Percentiles rank a stretch among this genome's conserved stretches.
Evolutionary conservation across 2,329 filamentous ascomycete genomes (phyloP).

Genomic region (Coniochaeta pulveracea): DNA sequence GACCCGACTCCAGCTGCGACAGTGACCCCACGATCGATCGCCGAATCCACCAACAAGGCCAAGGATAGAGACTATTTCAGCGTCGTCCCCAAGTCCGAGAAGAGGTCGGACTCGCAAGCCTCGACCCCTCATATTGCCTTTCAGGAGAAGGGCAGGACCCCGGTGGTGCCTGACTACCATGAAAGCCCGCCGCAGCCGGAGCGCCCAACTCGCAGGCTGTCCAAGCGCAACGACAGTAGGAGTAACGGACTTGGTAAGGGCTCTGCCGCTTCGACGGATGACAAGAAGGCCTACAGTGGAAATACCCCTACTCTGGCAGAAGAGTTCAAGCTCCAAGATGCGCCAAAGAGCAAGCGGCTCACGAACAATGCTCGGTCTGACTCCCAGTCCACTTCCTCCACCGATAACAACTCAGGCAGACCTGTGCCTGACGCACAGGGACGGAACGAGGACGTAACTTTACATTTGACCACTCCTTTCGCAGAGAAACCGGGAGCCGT

Average conservation of each 20-base stretch:
- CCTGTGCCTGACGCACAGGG: slow-evolving; percentile 20
- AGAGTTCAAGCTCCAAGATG: slow-evolving; percentile 71
- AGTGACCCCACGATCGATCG: slow-evolving; percentile 38
- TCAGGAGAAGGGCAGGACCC: slow-evolving; percentile 67
- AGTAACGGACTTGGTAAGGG: slow-evolving; percentile 19
- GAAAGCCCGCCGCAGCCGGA: slow-evolving; percentile 34
- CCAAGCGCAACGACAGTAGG: slow-evolving; percentile 26
- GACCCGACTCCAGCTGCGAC: slow-evolving; percentile 54
- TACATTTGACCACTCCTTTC: too few relatives aligned
- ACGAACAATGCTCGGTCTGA: slow-evolving; percentile 29
- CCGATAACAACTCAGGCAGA: slow-evolving; percentile 25
- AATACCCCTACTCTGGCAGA: slow-evolving; percentile 25
- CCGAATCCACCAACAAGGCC: slow-evolving; percentile 30
- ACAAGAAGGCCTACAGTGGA: slow-evolving; percentile 25
- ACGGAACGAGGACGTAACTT: slow-evolving; percentile 9
- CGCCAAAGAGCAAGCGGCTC: slow-evolving; percentile 52
- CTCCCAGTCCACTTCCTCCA: slow-evolving; percentile 28
- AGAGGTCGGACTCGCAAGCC: slow-evolving; percentile 34
- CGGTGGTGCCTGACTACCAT: slow-evolving; percentile 50
- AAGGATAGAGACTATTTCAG: slow-evolving; percentile 52
- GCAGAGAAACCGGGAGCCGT: too few relatives aligned
- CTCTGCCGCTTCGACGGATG: slow-evolving; percentile 22
- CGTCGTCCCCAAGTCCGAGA: slow-evolving; percentile 30
- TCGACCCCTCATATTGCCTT: slow-evolving; percentile 85
- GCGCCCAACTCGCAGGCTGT: slow-evolving; percentile 34